Evolutionary conservation across 1,284 basidiomycete species (phyloP), one percentile per base, ranked within the genome.

Genomic region (Naganishia albida): DNA sequence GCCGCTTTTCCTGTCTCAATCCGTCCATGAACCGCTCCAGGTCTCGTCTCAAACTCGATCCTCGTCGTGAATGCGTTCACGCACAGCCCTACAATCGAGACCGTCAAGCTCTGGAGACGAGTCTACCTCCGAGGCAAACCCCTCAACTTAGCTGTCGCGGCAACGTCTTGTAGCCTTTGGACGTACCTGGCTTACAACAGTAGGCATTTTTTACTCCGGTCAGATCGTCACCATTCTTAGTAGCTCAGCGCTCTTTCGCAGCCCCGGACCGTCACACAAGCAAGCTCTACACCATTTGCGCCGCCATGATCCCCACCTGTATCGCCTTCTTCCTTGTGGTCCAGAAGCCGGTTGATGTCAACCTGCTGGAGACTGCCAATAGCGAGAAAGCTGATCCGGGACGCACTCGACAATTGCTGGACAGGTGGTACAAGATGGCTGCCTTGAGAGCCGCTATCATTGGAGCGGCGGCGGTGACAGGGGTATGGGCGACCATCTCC

Each of bases 261-360:
- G 51, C 30, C 7, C 28, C 18, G 7, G 18, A 53, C 18, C 18
- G 4, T 10, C 51, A 30, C 16, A 39, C 51, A 23, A 34, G 51
- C 34, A 34, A 20, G 28, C 51, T 53, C 20, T 53, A 38, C 30
- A 20, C 30, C n/a, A 20, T 20, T 7, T 38, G 51, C 30, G 51
- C 51, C 2, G 51, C 51, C 51, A 20, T n/a, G 18, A 39, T 53
- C 13, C 51, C 51, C 18, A 38, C 51, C n/a, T 38, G 34, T 20
- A 53, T 53, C 34, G 51, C 51, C 16, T 53, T 53, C 30, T 34
- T 30, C 51, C 51, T 53, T 10, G 51, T 34, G 13, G 20, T 53
- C 18, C 51, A 53, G 28, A 53, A 53, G 51, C 51, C 51, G 1
- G 18, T 53, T 7, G 51, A 53, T n/a, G 28, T 38, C 16, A 20